Base-by-base conservation (phyloP, 2,329 filamentous ascomycete species). In the Hypoxylon sp. region DNA sequence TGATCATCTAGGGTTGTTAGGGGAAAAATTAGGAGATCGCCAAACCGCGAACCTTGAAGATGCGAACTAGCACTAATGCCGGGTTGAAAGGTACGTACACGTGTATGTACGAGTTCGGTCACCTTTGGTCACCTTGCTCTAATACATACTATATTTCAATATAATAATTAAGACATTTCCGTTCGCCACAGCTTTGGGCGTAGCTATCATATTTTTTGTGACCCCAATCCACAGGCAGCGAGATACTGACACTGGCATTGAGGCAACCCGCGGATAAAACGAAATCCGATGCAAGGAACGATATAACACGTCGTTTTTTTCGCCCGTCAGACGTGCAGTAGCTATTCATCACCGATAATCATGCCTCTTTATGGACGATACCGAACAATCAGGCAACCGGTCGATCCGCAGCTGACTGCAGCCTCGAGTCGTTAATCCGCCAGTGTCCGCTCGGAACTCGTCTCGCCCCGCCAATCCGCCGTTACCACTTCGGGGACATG, bases 301-400 rank as follows among this genome's bases (percentile, higher is more conserved):
- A 37, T 51, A 24, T 55, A 19, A 59, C 37, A 69, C 52, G 29
- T 44, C 46, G 59, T 58, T 39, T 68, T n/a, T 48, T 31, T 29
- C 39, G 47, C 39, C 14, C 55, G 55, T 66, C 58, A 63, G 37
- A 55, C 22, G 52, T 26, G 61, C 65, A 46, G 57, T 47, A 63
- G 44, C 44, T 24, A 58, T 33, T 19, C 46, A 63, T 59, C 60
- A 53, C 29, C 39, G 68, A 47, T 35, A 59, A 69, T 71, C 68
- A 51, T 50, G 19, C 0, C 57, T 33, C 13, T 29, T 58, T 50
- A 42, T n/a, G 50, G 57, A 70, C 9, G 14, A 31, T 52, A 22
- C 22, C n/a, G 54, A 24, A 42, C 57, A 13, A 52, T 55, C n/a
- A 29, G 29, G 26, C 19, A 52, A 33, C 22, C 33, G 59, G 53